Evolutionary conservation across 345 rosid species (phyloP).

Genomic region (Citrus reticulata): DNA sequence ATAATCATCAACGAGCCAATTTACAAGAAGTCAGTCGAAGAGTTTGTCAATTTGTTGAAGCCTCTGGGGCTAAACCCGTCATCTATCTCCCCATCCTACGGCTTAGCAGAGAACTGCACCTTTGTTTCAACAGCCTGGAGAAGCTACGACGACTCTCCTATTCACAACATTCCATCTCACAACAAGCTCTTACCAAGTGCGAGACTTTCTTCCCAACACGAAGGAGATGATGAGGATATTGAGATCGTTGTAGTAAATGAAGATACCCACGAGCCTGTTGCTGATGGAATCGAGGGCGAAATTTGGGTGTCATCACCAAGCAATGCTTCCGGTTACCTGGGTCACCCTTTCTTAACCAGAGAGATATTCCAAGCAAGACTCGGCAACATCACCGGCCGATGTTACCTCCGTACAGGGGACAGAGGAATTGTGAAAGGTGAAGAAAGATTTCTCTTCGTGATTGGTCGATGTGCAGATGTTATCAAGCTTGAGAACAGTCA

Average conservation of each 20-base stretch:
- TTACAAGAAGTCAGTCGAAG: slow-evolving; percentile 39
- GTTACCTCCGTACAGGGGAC: slow-evolving; percentile 50
- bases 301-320: slow-evolving; percentile 71
- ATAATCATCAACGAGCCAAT: slow-evolving; percentile 60
- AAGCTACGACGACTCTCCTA: slow-evolving; percentile 3
- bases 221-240: slow-evolving; percentile 33
- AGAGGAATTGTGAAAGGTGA: slow-evolving; percentile 48
- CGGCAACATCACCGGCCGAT: slow-evolving; percentile 15
- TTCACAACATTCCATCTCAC: slow-evolving; percentile 34
- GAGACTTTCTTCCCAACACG: slow-evolving; percentile 24
- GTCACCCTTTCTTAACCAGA: slow-evolving; percentile 46
- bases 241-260: slow-evolving; percentile 46
- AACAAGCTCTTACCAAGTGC: slow-evolving; percentile 52
- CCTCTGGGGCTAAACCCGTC: slow-evolving; percentile 40
- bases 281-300: slow-evolving; percentile 58
- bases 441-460: slow-evolving; percentile 48
- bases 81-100: slow-evolving; percentile 58
- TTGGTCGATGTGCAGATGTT: slow-evolving; percentile 46
- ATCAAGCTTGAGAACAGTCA: slow-evolving; percentile 25
- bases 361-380: slow-evolving; percentile 43
- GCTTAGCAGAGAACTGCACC: slow-evolving; percentile 63
- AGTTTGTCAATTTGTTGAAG: slow-evolving; percentile 34
- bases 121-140: slow-evolving; percentile 71
- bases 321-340: slow-evolving; percentile 52
- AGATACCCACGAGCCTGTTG: slow-evolving; percentile 35